Evolutionary conservation across 73 alveolate genomes (phyloP), one percentile per base, ranked within the genome.

Genomic region (Paramecium pentaurelia): DNA sequence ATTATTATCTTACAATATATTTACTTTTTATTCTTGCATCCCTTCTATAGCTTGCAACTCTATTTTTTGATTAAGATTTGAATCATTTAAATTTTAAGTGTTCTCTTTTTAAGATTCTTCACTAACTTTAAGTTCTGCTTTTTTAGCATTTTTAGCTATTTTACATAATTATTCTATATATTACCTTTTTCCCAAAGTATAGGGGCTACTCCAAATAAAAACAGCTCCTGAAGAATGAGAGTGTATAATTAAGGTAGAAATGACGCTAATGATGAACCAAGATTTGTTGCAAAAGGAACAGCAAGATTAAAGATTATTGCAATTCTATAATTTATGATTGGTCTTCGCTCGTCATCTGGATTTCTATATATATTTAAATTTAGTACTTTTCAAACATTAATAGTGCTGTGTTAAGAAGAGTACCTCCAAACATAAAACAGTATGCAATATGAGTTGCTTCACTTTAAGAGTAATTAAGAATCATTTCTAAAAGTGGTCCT

Each of bases 341-440:
- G 91, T 49, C 91, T 80, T 32, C 20, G 12, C 2, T n/a, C 4
- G 6, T 80, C 75, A 2, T 45, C 71, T 10, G 91, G 91, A 27
- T 80, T 73, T 73, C 87, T 73, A 37, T 49, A 4, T 2, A 37
- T 30, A 14, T 6, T 73, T 37, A 34, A 73, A 1, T 4, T 54
- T 7, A 5, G 6, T 73, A 73, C 87, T 40, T 80, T 36, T 80
- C 91, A 80, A 80, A 80, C 75, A 80, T 25, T 9, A 80, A 47
- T 64, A 80, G 32, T 6, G 27, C 58, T 80, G 91, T 49, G 8
- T 80, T 80, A 7, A 80, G 71, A 20, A 34, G 44, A 6, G 91
- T 80, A 9, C 77, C 71, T 32, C 91, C 91, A 80, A 80, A 80
- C 91, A 80, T 80, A 42, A 80, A 58, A 80, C 91, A 80, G 14